Conservation (phyloP, 163 green algal species). For the Chloroidium sp. region DNA sequence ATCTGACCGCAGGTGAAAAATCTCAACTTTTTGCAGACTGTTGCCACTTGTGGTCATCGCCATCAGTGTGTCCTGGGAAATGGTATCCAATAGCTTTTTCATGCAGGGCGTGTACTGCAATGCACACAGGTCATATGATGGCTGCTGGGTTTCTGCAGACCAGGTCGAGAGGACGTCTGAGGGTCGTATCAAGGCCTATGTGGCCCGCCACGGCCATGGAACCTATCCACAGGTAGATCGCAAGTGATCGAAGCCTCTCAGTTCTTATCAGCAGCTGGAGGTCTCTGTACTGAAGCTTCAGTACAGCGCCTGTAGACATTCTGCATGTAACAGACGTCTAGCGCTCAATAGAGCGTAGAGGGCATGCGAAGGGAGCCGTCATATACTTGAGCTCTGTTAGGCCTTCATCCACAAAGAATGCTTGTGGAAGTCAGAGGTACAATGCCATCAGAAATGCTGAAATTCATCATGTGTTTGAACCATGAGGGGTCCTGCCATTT, state of each 20-base stretch:
- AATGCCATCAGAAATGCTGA: too few relatives aligned
- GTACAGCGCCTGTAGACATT: background rate
- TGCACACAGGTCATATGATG: constrained; percentile 31
- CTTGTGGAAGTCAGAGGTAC: too few relatives aligned
- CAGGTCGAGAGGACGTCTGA: constrained; percentile 6
- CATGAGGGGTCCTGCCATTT: background rate
- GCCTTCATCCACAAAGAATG: too few relatives aligned
- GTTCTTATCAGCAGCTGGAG: background rate
- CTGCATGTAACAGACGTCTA: background rate
- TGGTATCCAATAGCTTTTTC: background rate
- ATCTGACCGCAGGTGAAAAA: too few relatives aligned
- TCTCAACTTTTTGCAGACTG: too few relatives aligned
- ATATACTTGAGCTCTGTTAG: background rate
- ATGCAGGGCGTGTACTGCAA: constrained; percentile 38
- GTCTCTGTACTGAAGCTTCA: background rate
- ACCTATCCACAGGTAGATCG: constrained; percentile 20
- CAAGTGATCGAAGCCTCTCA: background rate
- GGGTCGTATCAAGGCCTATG: constrained; percentile 15
- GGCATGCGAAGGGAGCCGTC: background rate
- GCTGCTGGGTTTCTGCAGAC: constrained; percentile 20
- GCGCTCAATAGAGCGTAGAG: background rate
- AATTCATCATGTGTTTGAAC: too few relatives aligned
- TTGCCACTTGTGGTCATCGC: background rate
- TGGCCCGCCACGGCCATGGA: constrained; percentile 37
- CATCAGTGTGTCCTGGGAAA: background rate